Evolutionary conservation across 2,329 filamentous ascomycete species (phyloP).

Genomic region (Hypoxylon sp.): DNA sequence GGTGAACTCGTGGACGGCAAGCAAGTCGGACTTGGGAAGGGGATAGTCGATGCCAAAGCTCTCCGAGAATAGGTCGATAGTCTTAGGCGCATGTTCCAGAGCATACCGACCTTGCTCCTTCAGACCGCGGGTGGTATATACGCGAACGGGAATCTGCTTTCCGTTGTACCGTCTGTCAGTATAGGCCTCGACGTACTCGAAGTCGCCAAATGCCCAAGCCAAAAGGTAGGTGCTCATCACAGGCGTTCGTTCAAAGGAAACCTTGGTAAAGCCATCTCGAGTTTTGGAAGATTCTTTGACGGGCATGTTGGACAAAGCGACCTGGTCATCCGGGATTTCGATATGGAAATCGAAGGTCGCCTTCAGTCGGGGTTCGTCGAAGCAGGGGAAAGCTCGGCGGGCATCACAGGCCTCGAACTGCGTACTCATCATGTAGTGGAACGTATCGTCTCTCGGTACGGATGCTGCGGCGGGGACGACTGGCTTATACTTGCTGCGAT

Average conservation of each 20-base stretch:
- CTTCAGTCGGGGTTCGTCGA: conserved; percentile 97
- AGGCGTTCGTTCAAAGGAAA: conserved; percentile 85
- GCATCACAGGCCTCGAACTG: conserved; percentile 98
- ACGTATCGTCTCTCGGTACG: conserved; percentile 78
- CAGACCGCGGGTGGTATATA: conserved; percentile 95
- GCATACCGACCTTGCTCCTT: conserved; percentile 93
- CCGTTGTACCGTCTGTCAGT: conserved; percentile 92
- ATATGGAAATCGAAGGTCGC: conserved; percentile 95
- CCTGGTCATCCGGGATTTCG: conserved; percentile 88
- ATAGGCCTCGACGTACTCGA: conserved; percentile 93
- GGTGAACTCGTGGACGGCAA: conserved; percentile 93
- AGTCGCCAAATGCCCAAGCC: conserved; percentile 96
- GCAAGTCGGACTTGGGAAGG: conserved; percentile 88
- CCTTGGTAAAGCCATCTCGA: conserved; percentile 74
- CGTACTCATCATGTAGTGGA: conserved; percentile 86
- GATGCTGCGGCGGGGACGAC: conserved; percentile 76
- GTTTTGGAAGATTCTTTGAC: conserved; percentile 74
- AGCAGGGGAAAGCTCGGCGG: conserved; percentile 94
- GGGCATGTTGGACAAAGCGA: conserved; percentile 95
- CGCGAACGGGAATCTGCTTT: conserved; percentile 89
- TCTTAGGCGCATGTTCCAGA: conserved; percentile 88
- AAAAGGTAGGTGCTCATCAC: conserved; percentile 93
- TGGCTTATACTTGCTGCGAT: conserved; percentile 93
- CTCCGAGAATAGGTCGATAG: conserved; percentile 97
- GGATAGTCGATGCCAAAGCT: conserved; percentile 94